Evolutionary conservation across 805 yeast genomes (phyloP).

Genomic region (Candida insectalens): DNA sequence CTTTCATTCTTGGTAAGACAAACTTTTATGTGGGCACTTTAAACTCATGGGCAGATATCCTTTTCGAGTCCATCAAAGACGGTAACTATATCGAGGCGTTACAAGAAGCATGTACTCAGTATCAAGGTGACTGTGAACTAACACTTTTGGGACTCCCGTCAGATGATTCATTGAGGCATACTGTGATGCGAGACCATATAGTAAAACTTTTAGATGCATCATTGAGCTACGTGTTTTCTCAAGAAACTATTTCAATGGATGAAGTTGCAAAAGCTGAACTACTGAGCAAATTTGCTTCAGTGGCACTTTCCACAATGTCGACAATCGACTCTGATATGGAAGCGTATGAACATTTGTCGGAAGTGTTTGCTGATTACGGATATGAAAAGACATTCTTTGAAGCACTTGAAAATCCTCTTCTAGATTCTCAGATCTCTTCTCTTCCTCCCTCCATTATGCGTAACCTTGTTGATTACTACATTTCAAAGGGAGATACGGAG

Average conservation of each 20-base stretch:
- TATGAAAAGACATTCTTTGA: conserved; percentile 36
- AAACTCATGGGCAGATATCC: conserved; percentile 61
- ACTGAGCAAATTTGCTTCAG: conserved; percentile 23
- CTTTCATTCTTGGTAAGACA: conserved; percentile 44
- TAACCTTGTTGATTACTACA: conserved; percentile 46
- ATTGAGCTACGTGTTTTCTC: conserved; percentile 30
- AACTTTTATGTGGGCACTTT: conserved; percentile 49
- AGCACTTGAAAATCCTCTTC: conserved; percentile 40
- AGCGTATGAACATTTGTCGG: conserved; percentile 36
- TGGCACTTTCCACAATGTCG: conserved; percentile 31
- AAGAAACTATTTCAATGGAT: conserved; percentile 5
- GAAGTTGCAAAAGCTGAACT: conserved; percentile 8
- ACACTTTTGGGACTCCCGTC: conserved; percentile 50
- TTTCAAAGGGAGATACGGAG: conserved; percentile 30
- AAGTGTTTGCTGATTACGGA: conserved; percentile 27
- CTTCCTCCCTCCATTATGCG: conserved; percentile 60
- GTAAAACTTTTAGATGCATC: conserved; percentile 48
- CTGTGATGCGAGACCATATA: conserved; percentile 42
- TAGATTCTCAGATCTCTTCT: conserved; percentile 31
- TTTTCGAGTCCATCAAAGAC: conserved; percentile 36
- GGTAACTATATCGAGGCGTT: conserved; percentile 49
- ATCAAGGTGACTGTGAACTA: conserved; percentile 37
- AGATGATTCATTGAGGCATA: conserved; percentile 31
- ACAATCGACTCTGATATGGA: conserved; percentile 23
- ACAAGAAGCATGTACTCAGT: conserved; percentile 43